A percentile compares a stretch with the other conserved stretches of the same genome.
These are phyloP conservation scores for Cucumis melo DNA, from an alignment of 306 rosid species.

Conservation along the genomic window DNA sequence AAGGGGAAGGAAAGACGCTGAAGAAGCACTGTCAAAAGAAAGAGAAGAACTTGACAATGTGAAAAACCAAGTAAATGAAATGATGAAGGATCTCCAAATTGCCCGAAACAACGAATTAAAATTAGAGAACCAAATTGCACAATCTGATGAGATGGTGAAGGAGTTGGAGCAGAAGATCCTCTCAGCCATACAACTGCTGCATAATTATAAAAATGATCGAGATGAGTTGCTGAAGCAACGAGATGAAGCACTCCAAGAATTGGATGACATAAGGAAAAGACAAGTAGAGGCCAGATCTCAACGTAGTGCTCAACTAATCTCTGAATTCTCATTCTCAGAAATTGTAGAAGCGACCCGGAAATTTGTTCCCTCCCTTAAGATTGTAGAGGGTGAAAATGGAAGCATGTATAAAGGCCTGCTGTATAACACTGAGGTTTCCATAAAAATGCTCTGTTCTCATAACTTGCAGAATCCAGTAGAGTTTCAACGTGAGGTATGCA, in stretches of 20 bases:
- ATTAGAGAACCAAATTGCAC: constrained; percentile 44
- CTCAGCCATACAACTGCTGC: constrained; percentile 31
- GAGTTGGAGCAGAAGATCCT: constrained; percentile 44
- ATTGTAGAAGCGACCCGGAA: constrained; percentile 51
- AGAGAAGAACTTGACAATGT: constrained; percentile 30
- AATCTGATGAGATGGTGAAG: constrained; percentile 29
- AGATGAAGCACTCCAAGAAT: constrained; percentile 50
- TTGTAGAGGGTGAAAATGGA: constrained; percentile 83
- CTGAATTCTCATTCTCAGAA: constrained; percentile 49
- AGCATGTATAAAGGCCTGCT: constrained; percentile 52
- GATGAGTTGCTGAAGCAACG: constrained; percentile 47
- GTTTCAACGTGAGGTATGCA: constrained; percentile 68
- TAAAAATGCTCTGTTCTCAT: constrained; percentile 37
- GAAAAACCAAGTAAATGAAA: constrained; percentile 29
- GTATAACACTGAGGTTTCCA: constrained; percentile 68
- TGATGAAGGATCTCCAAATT: constrained; percentile 36
- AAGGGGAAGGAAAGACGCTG: constrained; percentile 43
- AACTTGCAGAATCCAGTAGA: constrained; percentile 56
- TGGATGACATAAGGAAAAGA: constrained; percentile 44
- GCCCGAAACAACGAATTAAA: constrained; percentile 25
- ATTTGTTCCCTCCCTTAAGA: constrained; percentile 42
- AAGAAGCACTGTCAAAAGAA: constrained; percentile 35
- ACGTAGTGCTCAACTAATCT: constrained; percentile 28
- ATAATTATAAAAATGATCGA: constrained; percentile 37
- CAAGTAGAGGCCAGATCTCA: constrained; percentile 31